phyloP scores from a whole-genome alignment of 2,329 filamentous ascomycete genomes.

The Pseudogymnoascus sp. region DNA sequence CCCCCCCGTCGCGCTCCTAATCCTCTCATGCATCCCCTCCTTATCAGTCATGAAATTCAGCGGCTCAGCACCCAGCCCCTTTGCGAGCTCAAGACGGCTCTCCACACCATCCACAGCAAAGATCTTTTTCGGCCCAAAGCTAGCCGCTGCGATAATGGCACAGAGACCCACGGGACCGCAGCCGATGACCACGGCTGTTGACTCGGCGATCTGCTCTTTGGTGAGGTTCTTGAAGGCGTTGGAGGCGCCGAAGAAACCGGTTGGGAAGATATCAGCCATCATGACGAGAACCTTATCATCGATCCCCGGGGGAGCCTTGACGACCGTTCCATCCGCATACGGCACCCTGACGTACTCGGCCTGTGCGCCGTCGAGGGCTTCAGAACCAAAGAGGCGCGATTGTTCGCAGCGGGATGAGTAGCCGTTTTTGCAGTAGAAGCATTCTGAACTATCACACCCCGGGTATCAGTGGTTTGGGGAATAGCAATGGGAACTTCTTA shows the following conservation, averaged over 20 bases:
- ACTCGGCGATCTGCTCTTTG: constrained; percentile 49
- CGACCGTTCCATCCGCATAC: constrained; percentile 69
- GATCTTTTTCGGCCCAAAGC: constrained; percentile 65
- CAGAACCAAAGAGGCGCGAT: constrained; percentile 60
- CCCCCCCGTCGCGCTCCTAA: constrained; percentile 68
- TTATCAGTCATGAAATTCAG: constrained; percentile 67
- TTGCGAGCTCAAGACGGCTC: constrained; percentile 64
- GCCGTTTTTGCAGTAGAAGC: constrained; percentile 76
- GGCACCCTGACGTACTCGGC: constrained; percentile 79
- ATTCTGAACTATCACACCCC: constrained; percentile 47
- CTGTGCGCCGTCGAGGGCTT: constrained; percentile 65
- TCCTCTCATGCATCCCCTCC: constrained; percentile 55
- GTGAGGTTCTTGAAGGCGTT: constrained; percentile 64
- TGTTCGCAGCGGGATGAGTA: constrained; percentile 70
- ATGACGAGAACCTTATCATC: constrained; percentile 68
- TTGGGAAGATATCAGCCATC: constrained; percentile 91
- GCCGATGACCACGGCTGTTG: constrained; percentile 71
- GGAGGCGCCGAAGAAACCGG: constrained; percentile 72
- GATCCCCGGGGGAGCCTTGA: constrained; percentile 63
- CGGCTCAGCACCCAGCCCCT: constrained; percentile 67
- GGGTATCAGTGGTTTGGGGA: not conserved
- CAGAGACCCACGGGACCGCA: constrained; percentile 83
- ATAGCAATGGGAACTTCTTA: not conserved
- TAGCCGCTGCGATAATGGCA: constrained; percentile 67
- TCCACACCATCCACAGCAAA: constrained; percentile 74